Base-by-base conservation (phyloP, 108 stramenopile genomes). In the Aurantiochytrium sp. region DNA sequence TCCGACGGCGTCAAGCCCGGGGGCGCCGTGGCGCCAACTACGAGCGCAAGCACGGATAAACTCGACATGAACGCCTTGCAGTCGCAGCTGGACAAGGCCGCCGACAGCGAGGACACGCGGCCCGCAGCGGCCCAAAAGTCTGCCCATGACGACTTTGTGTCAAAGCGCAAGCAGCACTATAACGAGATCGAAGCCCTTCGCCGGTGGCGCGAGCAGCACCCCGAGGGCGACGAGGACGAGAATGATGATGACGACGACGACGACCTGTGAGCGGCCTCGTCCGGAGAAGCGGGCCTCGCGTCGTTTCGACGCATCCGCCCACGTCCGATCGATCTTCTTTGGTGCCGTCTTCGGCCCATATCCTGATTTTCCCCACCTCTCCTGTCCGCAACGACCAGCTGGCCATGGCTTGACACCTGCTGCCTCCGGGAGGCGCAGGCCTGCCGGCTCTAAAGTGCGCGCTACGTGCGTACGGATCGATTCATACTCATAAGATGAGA, bases 131-230 rank as follows among this genome's bases (percentile, higher is more conserved):
- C 41, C 10, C 31, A 37, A 68, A 52, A 34, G 17, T 17, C 68
- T 0, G 30, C 87, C 24, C 87, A 90, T 10, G 42, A 89, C 34
- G 87, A 87, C 52, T 91, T 91, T 87, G 86, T 87, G 69, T 41
- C 90, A 37, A 89, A 87, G 52, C 52, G 91, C 17, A 87, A 85
- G 65, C 41, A 81, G 37, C 91, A 91, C 54, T 91, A 91, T 87
- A 90, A 91, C 85, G 91, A 91, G 48, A 90, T 89, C 69, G 52
- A 89, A 31, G 85, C 85, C 24, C 59, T 91, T 12, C 87, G 69
- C 8, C 68, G 86, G 55, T 91, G 90, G 90, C 68, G 89, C 87
- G 32, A 89, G 52, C 19, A 34, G 59, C 52, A 89, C 37, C 27
- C 4, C 15, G 87, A 87, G 17, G 87, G 42, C 27, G 89, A 89